Conservation (phyloP, 2,329 filamentous ascomycete genomes). For the Spiromastix sp. region DNA sequence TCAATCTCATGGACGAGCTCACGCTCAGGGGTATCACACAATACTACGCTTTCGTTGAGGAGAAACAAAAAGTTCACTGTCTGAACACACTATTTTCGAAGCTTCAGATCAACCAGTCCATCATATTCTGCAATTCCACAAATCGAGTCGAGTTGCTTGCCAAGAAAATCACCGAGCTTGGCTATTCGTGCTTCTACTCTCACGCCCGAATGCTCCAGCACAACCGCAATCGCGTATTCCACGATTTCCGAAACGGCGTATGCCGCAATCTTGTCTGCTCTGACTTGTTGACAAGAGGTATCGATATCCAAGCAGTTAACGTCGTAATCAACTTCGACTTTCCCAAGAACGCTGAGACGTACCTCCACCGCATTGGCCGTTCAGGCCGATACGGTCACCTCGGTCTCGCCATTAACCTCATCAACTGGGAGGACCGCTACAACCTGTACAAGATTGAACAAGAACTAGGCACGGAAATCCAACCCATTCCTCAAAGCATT, state of each 20-base stretch:
- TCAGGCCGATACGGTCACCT: constrained; percentile 95
- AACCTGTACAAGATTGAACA: constrained; percentile 98
- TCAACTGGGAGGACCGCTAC: constrained; percentile 99
- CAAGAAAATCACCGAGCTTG: constrained; percentile 98
- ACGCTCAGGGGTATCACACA: constrained; percentile 97
- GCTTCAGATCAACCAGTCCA: constrained; percentile 98
- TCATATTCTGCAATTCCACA: constrained; percentile 99
- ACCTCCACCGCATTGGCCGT: constrained; percentile 94
- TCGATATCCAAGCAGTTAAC: constrained; percentile 98
- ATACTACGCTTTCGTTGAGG: constrained; percentile 98
- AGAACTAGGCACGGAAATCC: constrained; percentile 93
- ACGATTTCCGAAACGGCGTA: constrained; percentile 96
- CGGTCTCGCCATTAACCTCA: constrained; percentile 95
- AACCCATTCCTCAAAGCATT: constrained; percentile 86
- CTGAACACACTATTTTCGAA: constrained; percentile 98
- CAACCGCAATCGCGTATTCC: constrained; percentile 91
- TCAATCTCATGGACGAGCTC: constrained; percentile 98
- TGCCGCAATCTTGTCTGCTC: constrained; percentile 98
- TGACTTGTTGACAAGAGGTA: constrained; percentile 92
- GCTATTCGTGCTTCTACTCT: constrained; percentile 99
- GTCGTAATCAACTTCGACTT: constrained; percentile 99
- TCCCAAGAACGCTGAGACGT: constrained; percentile 98
- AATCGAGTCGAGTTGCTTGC: constrained; percentile 95
- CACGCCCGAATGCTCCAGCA: constrained; percentile 97
- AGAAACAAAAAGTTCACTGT: constrained; percentile 98